A percentile compares a stretch with the other conserved stretches of the same genome.
Conservation (phyloP, 176 grass and related monocot genomes). For the Oryza brachyantha region DNA sequence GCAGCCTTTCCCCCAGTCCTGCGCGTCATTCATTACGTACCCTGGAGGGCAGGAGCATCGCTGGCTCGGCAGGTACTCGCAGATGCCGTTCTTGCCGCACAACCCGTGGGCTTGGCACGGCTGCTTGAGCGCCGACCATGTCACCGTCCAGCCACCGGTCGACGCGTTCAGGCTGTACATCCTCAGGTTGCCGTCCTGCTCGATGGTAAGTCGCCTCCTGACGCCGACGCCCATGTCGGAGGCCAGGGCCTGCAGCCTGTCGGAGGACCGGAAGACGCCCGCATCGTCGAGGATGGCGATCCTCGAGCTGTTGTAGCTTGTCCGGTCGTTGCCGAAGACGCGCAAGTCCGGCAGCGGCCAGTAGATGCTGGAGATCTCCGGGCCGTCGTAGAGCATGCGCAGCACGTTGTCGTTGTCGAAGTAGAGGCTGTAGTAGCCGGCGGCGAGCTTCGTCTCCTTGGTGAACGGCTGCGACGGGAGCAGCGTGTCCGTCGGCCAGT, state of each 20-base stretch:
- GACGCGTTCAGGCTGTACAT: constrained; percentile 55
- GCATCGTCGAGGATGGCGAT: constrained; percentile 30
- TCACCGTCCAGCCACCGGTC: constrained; percentile 29
- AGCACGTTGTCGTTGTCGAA: constrained; percentile 66
- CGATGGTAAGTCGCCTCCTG: constrained; percentile 47
- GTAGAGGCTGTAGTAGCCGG: constrained; percentile 36
- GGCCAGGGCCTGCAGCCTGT: constrained; percentile 4
- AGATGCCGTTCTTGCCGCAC: constrained; percentile 58
- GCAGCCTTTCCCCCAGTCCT: constrained; percentile 53
- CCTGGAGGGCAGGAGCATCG: constrained; percentile 45
- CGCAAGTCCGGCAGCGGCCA: constrained; percentile 21
- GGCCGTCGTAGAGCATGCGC: constrained; percentile 40
- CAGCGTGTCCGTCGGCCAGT: constrained; percentile 44
- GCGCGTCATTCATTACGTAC: constrained; percentile 37
- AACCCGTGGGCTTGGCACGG: constrained; percentile 42
- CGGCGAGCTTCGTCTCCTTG: constrained; percentile 28
- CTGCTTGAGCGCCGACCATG: constrained; percentile 33
- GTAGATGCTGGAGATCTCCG: constrained; percentile 48
- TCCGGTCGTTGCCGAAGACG: constrained; percentile 11
- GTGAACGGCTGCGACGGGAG: constrained; percentile 33
- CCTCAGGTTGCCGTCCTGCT: constrained; percentile 45
- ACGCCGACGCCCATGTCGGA: constrained; percentile 31
- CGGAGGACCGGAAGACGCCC: constrained; percentile 45
- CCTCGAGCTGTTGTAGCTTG: constrained; percentile 42
- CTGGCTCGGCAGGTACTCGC: constrained; percentile 22